phyloP scores from a whole-genome alignment of 208 protist species.

The Angomonas deanei region DNA sequence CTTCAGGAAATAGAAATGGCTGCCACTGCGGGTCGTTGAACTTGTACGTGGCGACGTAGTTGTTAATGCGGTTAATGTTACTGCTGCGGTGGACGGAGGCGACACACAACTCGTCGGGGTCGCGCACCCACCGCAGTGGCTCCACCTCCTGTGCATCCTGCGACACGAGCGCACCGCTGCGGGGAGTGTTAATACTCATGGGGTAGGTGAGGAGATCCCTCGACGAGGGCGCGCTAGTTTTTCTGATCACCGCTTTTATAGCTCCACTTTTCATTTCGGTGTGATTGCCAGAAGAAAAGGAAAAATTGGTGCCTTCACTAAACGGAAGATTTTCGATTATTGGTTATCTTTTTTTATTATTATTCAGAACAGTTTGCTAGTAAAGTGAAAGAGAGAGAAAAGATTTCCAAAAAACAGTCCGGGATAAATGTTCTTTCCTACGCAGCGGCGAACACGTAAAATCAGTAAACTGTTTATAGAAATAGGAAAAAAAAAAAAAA shows the following conservation, averaged over 20 bases:
- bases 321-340: too few species aligned
- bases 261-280: neutral
- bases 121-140: constrained; percentile 73
- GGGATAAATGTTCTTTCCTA: too few species aligned
- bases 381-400: too few species aligned
- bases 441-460: too few species aligned
- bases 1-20: constrained; percentile 67
- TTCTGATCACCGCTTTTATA: neutral
- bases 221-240: neutral
- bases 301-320: too few species aligned
- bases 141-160: constrained; percentile 3
- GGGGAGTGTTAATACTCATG: neutral
- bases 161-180: neutral
- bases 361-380: too few species aligned
- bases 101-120: constrained; percentile 81
- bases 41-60: constrained; percentile 86
- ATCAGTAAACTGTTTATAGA: too few species aligned
- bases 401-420: too few species aligned
- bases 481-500: too few species aligned
- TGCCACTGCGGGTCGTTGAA: constrained; percentile 81
- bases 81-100: constrained; percentile 61
- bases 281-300: too few species aligned
- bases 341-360: too few species aligned
- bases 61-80: constrained; percentile 74
- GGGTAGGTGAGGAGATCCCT: neutral